Evolutionary conservation across 2,329 filamentous ascomycete species (phyloP).

Genomic region (Westerdykella aurantiaca): DNA sequence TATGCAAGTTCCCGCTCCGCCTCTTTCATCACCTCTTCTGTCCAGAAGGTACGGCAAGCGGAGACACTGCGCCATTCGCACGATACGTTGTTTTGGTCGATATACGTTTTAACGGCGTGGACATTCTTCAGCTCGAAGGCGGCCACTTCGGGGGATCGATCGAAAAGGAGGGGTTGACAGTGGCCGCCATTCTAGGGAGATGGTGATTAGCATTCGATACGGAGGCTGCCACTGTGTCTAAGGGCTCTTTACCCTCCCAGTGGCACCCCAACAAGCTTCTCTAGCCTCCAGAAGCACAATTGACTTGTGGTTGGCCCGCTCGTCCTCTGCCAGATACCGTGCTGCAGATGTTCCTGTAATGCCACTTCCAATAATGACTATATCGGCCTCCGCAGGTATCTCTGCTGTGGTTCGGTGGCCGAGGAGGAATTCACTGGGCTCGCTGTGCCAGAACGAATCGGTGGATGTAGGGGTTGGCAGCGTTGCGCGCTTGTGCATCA

Average conservation of each 20-base stretch:
- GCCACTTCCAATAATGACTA: slow-evolving; percentile 68
- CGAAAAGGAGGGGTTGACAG: slow-evolving; percentile 67
- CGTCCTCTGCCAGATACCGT: slow-evolving; percentile 51
- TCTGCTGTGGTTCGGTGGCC: slow-evolving; percentile 62
- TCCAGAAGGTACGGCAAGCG: slow-evolving; percentile 61
- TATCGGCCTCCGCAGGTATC: slow-evolving; percentile 58
- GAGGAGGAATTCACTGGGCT: slow-evolving; percentile 58
- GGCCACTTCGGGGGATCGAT: slow-evolving; percentile 54
- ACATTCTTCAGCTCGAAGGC: slow-evolving; percentile 70
- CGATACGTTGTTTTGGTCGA: slow-evolving; percentile 53
- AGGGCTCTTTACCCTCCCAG: slow-evolving; percentile 58
- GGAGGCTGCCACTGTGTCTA: slow-evolving; percentile 9
- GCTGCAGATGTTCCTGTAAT: slow-evolving; percentile 71
- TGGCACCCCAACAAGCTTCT: slow-evolving; percentile 78
- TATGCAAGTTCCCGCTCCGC: slow-evolving; percentile 48
- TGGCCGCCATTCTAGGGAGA: slow-evolving; percentile 51
- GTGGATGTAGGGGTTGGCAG: slow-evolving; percentile 59
- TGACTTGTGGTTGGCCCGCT: slow-evolving; percentile 41
- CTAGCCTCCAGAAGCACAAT: slow-evolving; percentile 71
- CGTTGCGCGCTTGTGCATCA: slow-evolving; percentile 30
- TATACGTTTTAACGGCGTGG: slow-evolving; percentile 52
- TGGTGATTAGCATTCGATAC: neutral
- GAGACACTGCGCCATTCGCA: slow-evolving; percentile 64
- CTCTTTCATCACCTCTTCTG: slow-evolving; percentile 49
- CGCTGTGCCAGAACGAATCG: slow-evolving; percentile 66